Evolutionary conservation across 73 alveolate species (phyloP).

Genomic region (Urostyla sp.): DNA sequence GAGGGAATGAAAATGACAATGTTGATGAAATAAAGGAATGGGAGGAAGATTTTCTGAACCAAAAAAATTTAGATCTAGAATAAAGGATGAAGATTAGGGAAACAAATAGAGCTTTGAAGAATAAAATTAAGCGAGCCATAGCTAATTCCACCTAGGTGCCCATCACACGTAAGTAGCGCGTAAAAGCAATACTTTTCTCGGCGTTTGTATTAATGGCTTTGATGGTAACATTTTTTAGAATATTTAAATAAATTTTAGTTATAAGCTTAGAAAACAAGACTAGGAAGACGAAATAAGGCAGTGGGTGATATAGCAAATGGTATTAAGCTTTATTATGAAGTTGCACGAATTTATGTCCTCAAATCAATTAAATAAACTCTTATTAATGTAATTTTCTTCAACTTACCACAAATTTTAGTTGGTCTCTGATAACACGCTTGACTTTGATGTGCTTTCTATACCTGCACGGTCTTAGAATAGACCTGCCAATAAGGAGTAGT

Average conservation of each 20-base stretch:
- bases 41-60: conserved; percentile 16
- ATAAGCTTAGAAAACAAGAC: not conserved
- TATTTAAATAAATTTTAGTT: no score
- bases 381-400: not conserved
- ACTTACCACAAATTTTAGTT: conserved; percentile 1
- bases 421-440: conserved; percentile 29
- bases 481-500: conserved; percentile 2
- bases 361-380: conserved; percentile 12
- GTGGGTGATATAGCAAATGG: conserved; percentile 41
- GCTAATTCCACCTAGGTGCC: not conserved
- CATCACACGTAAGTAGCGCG: not conserved
- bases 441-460: conserved; percentile 24
- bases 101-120: not conserved
- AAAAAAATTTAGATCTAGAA: not conserved
- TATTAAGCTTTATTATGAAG: conserved; percentile 15
- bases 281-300: conserved; percentile 6
- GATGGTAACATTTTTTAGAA: no score
- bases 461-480: conserved; percentile 4
- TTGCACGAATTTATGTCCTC: not conserved
- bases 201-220: conserved; percentile 20
- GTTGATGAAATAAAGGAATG: conserved; percentile 13
- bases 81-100: not conserved
- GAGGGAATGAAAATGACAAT: no score
- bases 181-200: conserved; percentile 24
- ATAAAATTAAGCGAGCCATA: not conserved